These are phyloP conservation scores for Flaveria sonorensis DNA, from an alignment of 129 eudicot genomes.

Conservation along the genomic window DNA sequence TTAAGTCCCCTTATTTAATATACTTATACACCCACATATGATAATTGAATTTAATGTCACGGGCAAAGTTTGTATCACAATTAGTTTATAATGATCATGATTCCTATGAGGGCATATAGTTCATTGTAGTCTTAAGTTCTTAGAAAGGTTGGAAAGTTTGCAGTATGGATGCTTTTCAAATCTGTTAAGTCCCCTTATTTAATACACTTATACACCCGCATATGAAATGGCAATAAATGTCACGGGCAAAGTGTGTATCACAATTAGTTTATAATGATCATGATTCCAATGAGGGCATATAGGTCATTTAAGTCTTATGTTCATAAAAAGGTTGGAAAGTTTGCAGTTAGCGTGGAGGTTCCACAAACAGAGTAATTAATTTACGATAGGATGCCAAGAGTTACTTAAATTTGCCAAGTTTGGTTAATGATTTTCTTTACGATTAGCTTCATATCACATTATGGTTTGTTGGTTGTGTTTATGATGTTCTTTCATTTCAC, in stretches of 20 bases:
- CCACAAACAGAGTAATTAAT: not conserved
- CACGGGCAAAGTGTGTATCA: not conserved
- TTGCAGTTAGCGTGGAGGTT: not conserved
- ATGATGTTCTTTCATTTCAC: not conserved
- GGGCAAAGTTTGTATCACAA: no score
- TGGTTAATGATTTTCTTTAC: not conserved
- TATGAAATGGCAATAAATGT: not conserved
- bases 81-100: no score
- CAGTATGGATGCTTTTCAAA: no score
- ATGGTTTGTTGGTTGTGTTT: constrained; percentile 7
- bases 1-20: no score
- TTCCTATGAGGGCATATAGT: no score
- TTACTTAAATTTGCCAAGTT: constrained; percentile 1
- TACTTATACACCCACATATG: no score
- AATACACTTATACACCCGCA: not conserved
- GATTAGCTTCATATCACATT: not conserved
- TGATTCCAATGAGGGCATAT: not conserved
- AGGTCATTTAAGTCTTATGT: not conserved
- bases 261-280: not conserved
- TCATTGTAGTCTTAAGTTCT: no score
- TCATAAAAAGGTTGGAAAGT: not conserved
- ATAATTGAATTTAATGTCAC: no score
- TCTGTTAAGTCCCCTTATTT: not conserved
- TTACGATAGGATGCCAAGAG: not conserved
- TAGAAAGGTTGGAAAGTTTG: no score